Base-by-base conservation (phyloP, 495 filamentous ascomycete species). In the Lophiotrema nucula region DNA sequence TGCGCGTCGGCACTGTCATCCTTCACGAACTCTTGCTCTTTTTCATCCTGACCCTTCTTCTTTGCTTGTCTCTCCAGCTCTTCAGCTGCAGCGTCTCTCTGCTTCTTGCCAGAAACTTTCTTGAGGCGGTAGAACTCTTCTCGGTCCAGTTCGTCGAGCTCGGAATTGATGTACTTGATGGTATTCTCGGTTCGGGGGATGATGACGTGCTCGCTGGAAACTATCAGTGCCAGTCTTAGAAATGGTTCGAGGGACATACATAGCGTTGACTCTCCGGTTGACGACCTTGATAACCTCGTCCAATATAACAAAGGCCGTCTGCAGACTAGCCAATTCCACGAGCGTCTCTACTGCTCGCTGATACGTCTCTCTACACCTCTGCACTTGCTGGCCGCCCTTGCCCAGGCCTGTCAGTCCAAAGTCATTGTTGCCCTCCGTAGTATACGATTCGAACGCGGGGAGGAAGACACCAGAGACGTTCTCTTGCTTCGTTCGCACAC, bases 231-330 rank as follows among this genome's bases (percentile, higher is more conserved):
- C 24, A 26, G 18, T 39, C 23, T 1, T 18, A 52, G 50, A 50
- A 42, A 50, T 60, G 35, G 19, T 11, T 3, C 28, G 1, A 24
- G 15, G 24, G 42, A 76, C 83, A 79, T 76, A 93, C 86, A 97
- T 97, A 33, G 92, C 92, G 74, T 97, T 97, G 16, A 97, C 92
- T 89, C 93, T 87, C 59, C 93, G 84, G 72, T 97, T 99, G 27
- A 99, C 93, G 23, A 97, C 89, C 79, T 99, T 99, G 74, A 99
- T 99, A 51, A 99, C 95, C 69, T 97, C 95, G 70, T 99, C 93
- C 58, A 99, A 71, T 60, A 96, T 97, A 35, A 99, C 88, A 68
- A 99, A 99, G 4, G 93, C 95, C 64, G 93, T 99, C 84, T 95
- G 91, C 58, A 98, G 76, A 75, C 92, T 97, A 2, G 93, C 93